Base-by-base conservation (phyloP, 495 filamentous ascomycete genomes). In the Chlorociboria aeruginascens region DNA sequence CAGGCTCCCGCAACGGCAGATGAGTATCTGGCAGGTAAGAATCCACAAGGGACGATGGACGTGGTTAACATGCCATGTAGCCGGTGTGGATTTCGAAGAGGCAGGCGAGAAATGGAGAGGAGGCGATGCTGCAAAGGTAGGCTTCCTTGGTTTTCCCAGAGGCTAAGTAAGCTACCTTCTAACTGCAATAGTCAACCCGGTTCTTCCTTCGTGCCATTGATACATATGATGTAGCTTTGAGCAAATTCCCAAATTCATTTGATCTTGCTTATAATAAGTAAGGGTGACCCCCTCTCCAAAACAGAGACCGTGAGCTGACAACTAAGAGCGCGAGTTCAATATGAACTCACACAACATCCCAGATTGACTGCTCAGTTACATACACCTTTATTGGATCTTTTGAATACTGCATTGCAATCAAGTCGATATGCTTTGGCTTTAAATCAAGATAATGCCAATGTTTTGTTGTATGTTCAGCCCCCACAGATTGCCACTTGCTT, bases 221-320 rank as follows among this genome's bases (percentile, higher is more conserved):
- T 30, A 71, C 66, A 40, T 86, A 85, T 51, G 72, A 77, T 46
- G 69, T 71, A n/a, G 81, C 76, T 8, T 54, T 85, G 13, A 63
- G 66, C 38, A 72, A 66, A 48, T 74, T 74, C 57, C 78, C 78
- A 0, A 45, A 51, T 11, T 72, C 70, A 4, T 83, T 84, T 65
- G 82, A 86, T 63, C 58, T 85, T 38, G 79, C 81, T n/a, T 85
- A 85, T 56, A 85, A 86, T 60, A 83, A 79, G 78, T 82, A 63
- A 63, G 50, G 71, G 44, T 25, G 20, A 1, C 10, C 8, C 40
- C 16, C 29, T 42, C 3, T 17, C 12, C 7, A 20, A 3, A 9
- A 44, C 45, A 31, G 6, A 46, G 36, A 41, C 41, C 49, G 32
- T 35, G 32, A 32, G 51, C 49, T 59, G 32, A 56, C 49, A 36